Evolutionary conservation across 805 yeast genomes (phyloP), one percentile per base, ranked within the genome.

Genomic region (Monosporozyma aquatica): DNA sequence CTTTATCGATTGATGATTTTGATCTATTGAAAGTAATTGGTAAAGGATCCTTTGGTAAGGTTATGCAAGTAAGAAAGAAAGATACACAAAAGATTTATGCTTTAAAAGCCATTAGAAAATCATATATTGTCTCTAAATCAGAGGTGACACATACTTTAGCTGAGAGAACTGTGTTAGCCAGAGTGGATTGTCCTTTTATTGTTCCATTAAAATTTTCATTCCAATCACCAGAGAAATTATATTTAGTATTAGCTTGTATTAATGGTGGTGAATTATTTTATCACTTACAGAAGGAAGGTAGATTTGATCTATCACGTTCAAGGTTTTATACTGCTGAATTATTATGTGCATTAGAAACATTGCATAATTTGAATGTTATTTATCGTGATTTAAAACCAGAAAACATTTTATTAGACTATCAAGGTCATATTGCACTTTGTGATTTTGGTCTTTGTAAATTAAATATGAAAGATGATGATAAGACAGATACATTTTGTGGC

Each of bases 21-120:
- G 95, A 87, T 54, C 67, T 92, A 41, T 72, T 92, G 52, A 92
- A 92, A 64, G 98, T 92, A 18, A 87, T 92, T 43, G 98, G 98
- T 28, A 92, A 92, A 61, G 98, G 98, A 6, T 87, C 97, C 8
- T 92, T 92, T 61, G 98, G 98, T 41, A 92, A 92, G 65, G 98
- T 92, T 42, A 92, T 92, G 97, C 98, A 92, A 65, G 98, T 92
- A 33, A 80, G 87, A 49, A 92, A 92, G 66, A 86, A 85, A 54
- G 98, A 92, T 63, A 92, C 98, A 3, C 82, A 82, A 50, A 94
- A 90, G 61, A 80, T 92, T 20, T 92, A 92, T 62, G 98, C 98
- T 1, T 69, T 92, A 58, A 92, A 92, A 64, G 87, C 97, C 0
- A 78, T 92, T 48, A 74, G 97, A 53, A 92, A 92, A 61, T 86